Evolutionary conservation across 768 basidiomycete species (phyloP).

Genomic region (Termitomyces sp.): DNA sequence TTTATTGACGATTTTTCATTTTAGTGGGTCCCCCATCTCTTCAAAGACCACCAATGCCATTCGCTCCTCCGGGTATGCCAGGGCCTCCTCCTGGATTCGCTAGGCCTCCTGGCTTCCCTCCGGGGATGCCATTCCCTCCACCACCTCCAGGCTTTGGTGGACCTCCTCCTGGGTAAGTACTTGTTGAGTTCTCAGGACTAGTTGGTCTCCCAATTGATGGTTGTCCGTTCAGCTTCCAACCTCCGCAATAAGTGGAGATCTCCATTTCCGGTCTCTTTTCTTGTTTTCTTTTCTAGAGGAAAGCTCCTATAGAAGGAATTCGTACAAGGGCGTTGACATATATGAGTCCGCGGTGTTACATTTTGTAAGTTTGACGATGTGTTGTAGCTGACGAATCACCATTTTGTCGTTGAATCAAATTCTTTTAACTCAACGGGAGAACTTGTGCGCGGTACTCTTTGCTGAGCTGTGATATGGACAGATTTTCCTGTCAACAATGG

Average conservation of each 20-base stretch:
- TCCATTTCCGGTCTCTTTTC: background rate
- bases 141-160: slow-evolving; percentile 79
- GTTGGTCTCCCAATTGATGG: background rate
- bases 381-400: slow-evolving; percentile 8
- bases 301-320: slow-evolving; percentile 8
- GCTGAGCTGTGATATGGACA: background rate
- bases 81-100: slow-evolving; percentile 78
- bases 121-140: slow-evolving; percentile 65
- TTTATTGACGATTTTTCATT: slow-evolving; percentile 13
- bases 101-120: slow-evolving; percentile 79
- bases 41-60: slow-evolving; percentile 65
- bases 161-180: slow-evolving; percentile 76
- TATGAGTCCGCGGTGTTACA: slow-evolving; percentile 6
- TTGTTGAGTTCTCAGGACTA: background rate
- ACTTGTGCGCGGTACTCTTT: background rate
- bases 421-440: background rate
- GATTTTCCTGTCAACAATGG: background rate
- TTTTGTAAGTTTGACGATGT: slow-evolving; percentile 9
- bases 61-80: slow-evolving; percentile 73
- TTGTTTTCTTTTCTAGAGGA: background rate
- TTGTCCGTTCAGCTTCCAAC: slow-evolving; percentile 39
- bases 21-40: slow-evolving; percentile 57
- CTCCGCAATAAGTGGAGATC: slow-evolving; percentile 30
- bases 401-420: slow-evolving; percentile 7
- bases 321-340: slow-evolving; percentile 7